Conservation (phyloP, 805 yeast genomes). For the Ogataea populi-albae region DNA sequence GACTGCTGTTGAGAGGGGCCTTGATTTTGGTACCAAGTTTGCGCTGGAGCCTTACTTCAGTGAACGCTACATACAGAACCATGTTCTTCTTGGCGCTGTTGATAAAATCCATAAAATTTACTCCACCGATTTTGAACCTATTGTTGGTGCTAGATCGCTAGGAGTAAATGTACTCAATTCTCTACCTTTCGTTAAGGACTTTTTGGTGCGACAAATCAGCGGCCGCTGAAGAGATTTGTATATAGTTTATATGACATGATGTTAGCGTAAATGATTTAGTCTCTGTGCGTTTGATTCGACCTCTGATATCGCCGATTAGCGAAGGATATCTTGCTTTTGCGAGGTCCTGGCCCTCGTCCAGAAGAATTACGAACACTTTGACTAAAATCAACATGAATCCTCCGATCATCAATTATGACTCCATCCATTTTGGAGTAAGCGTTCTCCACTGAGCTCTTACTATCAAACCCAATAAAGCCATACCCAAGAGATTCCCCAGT, state of each 20-base stretch:
- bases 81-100: conserved; percentile 77
- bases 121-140: conserved; percentile 65
- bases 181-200: conserved; percentile 61
- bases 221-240: conserved; percentile 14
- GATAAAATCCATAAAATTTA: conserved; percentile 90
- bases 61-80: conserved; percentile 77
- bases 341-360: no score
- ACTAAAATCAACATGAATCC: conserved; percentile 66
- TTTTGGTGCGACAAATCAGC: conserved; percentile 54
- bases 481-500: conserved; percentile 54
- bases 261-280: no score
- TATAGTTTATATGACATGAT: conserved; percentile 3
- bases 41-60: conserved; percentile 86
- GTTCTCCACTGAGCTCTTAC: conserved; percentile 49
- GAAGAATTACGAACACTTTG: conserved; percentile 45
- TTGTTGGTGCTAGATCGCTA: conserved; percentile 69
- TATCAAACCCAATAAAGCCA: conserved; percentile 59
- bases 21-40: conserved; percentile 80
- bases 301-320: no score
- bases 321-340: no score
- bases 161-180: conserved; percentile 73
- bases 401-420: conserved; percentile 59
- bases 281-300: no score
- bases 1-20: conserved; percentile 67
- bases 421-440: conserved; percentile 63